Base-by-base conservation (phyloP, 2,329 filamentous ascomycete genomes). In the Hirsutella minnesotensis region DNA sequence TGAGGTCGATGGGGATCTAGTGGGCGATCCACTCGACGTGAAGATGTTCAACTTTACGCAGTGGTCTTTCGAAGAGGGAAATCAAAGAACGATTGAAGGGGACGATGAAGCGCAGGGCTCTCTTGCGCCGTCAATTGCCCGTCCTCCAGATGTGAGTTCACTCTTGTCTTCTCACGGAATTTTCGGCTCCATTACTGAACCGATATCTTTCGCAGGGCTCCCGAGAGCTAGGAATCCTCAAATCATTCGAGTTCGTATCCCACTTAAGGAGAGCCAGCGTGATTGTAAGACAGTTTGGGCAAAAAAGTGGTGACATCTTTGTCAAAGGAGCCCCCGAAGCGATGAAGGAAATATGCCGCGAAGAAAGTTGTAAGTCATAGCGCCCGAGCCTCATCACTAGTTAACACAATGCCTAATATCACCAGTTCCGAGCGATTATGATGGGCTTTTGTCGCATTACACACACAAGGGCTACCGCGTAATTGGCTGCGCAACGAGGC, bases 31-130 rank as follows among this genome's bases (percentile, higher is more conserved):
- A 4, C 70, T 98, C 2, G 92, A 98, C 59, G 72, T 95, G 44
- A 96, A 96, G 59, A 98, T 98, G 92, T 98, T 98, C 58, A 83
- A 95, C 50, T 98, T 95, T 52, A 96, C 92, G 0, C 75, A 77
- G 5, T 98, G 92, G 92, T 76, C 78, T 3, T 98, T 86, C 52
- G 85, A 95, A 58, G 92, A 98, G 66, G 87, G 88, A 2, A 80
- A 80, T 38, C 81, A 89, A 51, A 73, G 73, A 41, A 64, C 71
- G 20, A 75, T 72, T 22, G 77, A 77, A 41, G 72, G 71, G 35
- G 79, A 84, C 40, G 81, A 86, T 18, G 86, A 90, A 38, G 83
- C 89, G 45, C 81, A 82, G 53, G 70, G 75, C 4, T 80, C 81
- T 8, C 72, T 95, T 31, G 81, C 83, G 1, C 92, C 90, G n/a